Conservation (phyloP, 2,329 filamentous ascomycete species). For the Neurospora sp. region DNA sequence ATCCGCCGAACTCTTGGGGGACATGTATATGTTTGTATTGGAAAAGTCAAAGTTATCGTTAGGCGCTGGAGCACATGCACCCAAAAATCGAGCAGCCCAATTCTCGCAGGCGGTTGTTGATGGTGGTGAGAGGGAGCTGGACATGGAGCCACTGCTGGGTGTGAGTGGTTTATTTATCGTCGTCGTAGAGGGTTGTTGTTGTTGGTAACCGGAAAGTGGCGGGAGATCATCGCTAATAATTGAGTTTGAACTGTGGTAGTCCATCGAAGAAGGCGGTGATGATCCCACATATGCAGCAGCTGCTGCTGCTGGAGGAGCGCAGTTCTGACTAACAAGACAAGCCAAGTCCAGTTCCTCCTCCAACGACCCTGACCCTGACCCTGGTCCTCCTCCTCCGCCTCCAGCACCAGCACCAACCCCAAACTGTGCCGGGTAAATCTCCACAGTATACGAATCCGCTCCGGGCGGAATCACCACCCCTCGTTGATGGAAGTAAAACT, state of each 20-base stretch:
- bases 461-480: conserved; percentile 53
- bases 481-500: conserved; percentile 57
- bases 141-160: background rate
- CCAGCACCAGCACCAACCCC: conserved; percentile 11
- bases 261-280: background rate
- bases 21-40: background rate
- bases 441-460: conserved; percentile 49
- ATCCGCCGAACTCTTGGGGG: background rate
- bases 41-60: background rate
- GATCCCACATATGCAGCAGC: background rate
- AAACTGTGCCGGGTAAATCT: conserved; percentile 39
- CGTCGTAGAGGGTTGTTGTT: background rate
- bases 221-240: background rate
- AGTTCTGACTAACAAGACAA: background rate
- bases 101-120: background rate
- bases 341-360: background rate
- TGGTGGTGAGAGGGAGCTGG: background rate
- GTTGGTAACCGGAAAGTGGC: background rate
- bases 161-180: background rate
- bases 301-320: background rate
- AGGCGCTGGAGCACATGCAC: background rate
- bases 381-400: background rate
- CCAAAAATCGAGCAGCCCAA: background rate
- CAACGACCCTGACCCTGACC: background rate
- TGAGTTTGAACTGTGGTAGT: background rate